Evolutionary conservation across 2,329 filamentous ascomycete genomes (phyloP), one percentile per base, ranked within the genome.

Genomic region (Penicillium sp.): DNA sequence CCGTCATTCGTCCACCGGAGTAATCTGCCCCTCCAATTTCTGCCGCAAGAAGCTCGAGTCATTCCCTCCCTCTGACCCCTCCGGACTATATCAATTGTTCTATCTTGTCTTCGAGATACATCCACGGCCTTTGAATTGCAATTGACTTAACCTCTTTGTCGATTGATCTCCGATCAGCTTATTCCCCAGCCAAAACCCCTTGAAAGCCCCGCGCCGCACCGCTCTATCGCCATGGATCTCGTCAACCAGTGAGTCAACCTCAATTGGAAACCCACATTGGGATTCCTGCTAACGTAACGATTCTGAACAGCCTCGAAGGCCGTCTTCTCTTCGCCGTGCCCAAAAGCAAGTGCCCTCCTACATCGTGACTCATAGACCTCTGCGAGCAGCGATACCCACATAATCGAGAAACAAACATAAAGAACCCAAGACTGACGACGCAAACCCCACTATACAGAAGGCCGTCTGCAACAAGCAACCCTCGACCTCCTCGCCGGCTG

Each of bases 321-420:
- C 89, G 94, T 63, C 84, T 97, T 55, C 85, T 97, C 61, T 97
- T 99, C 73, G 94, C 94, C 59, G 90, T 99, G n/a, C 94, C 94
- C 59, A 99, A 99, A 80, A 99, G 91, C 92, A 80, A 81, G 89
- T 85, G 53, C 49, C 50, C 61, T 49, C 58, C 45, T 37, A 51
- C 29, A 24, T 43, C 50, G 54, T 64, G 63, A 68, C 70, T 66
- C 62, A 64, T 55, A 53, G 43, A 43, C 53, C 5, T 53, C 49
- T 53, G 50, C 46, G 37, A 48, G 42, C 50, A 34, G 34, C 45
- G 61, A 46, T 56, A 43, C 59, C 51, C 47, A 26, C 35, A 35
- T 11, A 49, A 40, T 37, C 47, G 43, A 46, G 34, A 24, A 52
- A 45, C 46, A 37, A 48, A 50, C 26, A 43, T 16, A 20, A 46